These are phyloP conservation scores for Ophiosphaerella narmari DNA, from an alignment of 2,329 filamentous ascomycete genomes.

Conservation along the genomic window DNA sequence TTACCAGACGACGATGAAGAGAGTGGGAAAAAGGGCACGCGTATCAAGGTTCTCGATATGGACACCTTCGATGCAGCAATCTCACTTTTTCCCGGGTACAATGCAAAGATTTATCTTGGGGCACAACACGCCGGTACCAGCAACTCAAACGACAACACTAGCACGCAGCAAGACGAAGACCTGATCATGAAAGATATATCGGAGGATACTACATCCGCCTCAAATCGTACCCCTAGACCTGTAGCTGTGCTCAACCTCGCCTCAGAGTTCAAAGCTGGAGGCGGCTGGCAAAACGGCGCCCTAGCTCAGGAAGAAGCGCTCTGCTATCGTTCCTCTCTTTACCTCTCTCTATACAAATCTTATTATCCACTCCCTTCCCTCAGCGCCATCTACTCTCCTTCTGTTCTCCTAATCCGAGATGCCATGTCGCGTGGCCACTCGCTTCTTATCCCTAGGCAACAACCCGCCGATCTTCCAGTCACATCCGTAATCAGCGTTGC, in stretches of 20 bases:
- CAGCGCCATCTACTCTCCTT: slow-evolving; percentile 63
- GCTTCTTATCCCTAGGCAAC: slow-evolving; percentile 47
- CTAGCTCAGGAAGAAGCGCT: slow-evolving; percentile 72
- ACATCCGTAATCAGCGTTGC: slow-evolving; percentile 66
- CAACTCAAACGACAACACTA: neutral
- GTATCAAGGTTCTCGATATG: slow-evolving; percentile 37
- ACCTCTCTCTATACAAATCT: slow-evolving; percentile 50
- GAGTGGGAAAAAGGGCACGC: slow-evolving; percentile 26
- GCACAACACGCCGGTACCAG: neutral
- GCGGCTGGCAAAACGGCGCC: slow-evolving; percentile 66
- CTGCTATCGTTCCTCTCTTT: slow-evolving; percentile 66
- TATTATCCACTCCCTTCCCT: slow-evolving; percentile 61
- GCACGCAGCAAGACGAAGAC: neutral
- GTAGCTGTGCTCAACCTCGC: slow-evolving; percentile 72
- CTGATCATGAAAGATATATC: slow-evolving; percentile 1
- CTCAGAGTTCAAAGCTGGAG: slow-evolving; percentile 61
- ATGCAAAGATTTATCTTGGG: slow-evolving; percentile 11
- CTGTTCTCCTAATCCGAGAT: slow-evolving; percentile 63
- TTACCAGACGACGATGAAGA: slow-evolving; percentile 17
- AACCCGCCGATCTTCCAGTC: slow-evolving; percentile 51
- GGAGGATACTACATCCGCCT: neutral
- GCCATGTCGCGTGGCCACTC: slow-evolving; percentile 54
- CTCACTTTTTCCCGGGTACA: slow-evolving; percentile 26
- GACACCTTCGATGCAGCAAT: slow-evolving; percentile 43
- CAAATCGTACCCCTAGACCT: slow-evolving; percentile 24